Evolutionary conservation across 225 moss, liverwort and hornwort genomes (phyloP), one percentile per base, ranked within the genome.

Genomic region (Bryoerythrophyllum caledonicum): DNA sequence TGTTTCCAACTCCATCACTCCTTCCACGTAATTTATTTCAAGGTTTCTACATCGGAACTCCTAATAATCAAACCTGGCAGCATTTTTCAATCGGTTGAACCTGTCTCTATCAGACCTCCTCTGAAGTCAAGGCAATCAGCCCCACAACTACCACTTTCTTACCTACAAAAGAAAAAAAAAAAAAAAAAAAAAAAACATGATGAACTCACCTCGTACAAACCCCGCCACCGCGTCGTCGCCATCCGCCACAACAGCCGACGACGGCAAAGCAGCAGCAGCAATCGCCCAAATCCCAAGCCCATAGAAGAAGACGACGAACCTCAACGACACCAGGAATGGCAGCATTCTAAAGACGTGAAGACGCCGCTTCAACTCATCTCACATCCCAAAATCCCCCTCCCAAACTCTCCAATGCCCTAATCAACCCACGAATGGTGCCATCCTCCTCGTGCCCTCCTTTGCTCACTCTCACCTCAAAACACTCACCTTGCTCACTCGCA

Each of bases 251-350:
- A 74, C 53, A 60, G 78, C 60, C 65, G 70, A 77, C 49, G 82
- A 69, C 10, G 64, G 65, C 63, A 34, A 34, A n/a, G n/a, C n/a
- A n/a, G 32, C 32, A 32, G 32, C 32, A 0, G 43, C 21, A n/a
- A 70, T 15, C 59, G 70, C 35, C 73, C 74, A 78, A 49, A 82
- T 51, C 59, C 78, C 82, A 74, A 82, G 52, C 59, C 78, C 74
- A 78, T 28, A 74, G 70, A 78, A 74, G 70, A 74, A 65, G 65
- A 74, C 65, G 64, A 82, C 65, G 64, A 82, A 65, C 65, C 78
- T 82, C 65, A 70, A 17, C 65, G 65, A 17, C 48, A 49, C 58
- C 74, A 82, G 56, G 52, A 74, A 78, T 70, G 82, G 60, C 78
- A 82, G 78, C 82, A 82, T 82, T 82, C 78, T 82, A 70, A 43